Conservation (phyloP, 257 asterid genomes). For the Nicotiana attenuata region DNA sequence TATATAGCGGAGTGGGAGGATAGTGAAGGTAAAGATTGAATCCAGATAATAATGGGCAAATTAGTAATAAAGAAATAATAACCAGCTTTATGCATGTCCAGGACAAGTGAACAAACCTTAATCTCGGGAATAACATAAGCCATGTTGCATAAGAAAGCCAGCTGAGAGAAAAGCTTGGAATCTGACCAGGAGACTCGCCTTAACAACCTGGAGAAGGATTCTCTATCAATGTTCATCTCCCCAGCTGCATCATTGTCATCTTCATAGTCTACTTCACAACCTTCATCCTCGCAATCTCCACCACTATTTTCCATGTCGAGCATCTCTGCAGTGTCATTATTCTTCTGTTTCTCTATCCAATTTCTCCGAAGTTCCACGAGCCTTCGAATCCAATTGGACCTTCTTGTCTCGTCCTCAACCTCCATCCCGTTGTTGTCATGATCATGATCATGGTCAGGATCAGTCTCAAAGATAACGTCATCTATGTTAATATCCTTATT, state of each 20-base stretch:
- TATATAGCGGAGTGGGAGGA: neutral
- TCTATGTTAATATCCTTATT: constrained; percentile 22
- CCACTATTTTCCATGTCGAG: constrained; percentile 24
- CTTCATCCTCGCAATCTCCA: constrained; percentile 26
- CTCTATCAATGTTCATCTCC: constrained; percentile 29
- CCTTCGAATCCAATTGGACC: constrained; percentile 66
- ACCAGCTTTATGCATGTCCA: neutral
- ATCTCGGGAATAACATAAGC: constrained; percentile 75
- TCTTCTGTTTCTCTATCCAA: constrained; percentile 44
- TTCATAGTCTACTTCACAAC: constrained; percentile 51
- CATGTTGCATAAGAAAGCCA: constrained; percentile 85
- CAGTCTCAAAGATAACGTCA: constrained; percentile 12
- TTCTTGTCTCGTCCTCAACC: constrained; percentile 25
- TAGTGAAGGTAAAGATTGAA: neutral
- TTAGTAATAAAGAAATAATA: neutral
- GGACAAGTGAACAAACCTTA: constrained; percentile 44
- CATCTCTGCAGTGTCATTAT: constrained; percentile 14
- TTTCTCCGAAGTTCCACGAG: constrained; percentile 50
- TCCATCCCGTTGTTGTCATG: constrained; percentile 12
- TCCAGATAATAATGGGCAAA: neutral
- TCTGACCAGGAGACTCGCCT: constrained; percentile 60
- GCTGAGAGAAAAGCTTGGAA: constrained; percentile 55
- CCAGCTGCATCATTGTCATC: constrained; percentile 47
- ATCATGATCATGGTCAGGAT: constrained; percentile 12
- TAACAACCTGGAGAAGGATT: constrained; percentile 44